These are phyloP conservation scores for Aureobasidium musti DNA, from an alignment of 2,329 filamentous ascomycete genomes.

Conservation along the genomic window DNA sequence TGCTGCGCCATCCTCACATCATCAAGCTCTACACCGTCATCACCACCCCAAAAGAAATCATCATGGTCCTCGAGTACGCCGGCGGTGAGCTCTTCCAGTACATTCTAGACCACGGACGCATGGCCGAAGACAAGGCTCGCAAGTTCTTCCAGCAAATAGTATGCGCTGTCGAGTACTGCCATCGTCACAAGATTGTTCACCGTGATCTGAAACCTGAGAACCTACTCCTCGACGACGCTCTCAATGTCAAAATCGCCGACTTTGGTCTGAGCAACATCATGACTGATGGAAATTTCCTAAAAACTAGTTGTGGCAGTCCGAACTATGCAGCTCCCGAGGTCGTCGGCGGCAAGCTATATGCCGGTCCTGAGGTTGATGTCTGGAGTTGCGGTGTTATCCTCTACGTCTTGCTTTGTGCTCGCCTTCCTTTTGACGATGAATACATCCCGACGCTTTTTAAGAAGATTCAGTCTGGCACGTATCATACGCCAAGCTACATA, in stretches of 20 bases:
- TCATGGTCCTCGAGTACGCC: slow-evolving; percentile 98
- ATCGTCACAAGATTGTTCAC: slow-evolving; percentile 98
- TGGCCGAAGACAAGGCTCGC: slow-evolving; percentile 88
- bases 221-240: slow-evolving; percentile 85
- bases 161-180: slow-evolving; percentile 97
- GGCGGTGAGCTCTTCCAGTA: slow-evolving; percentile 97
- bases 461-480: slow-evolving; percentile 94
- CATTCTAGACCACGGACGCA: slow-evolving; percentile 89
- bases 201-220: slow-evolving; percentile 98
- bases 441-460: slow-evolving; percentile 97
- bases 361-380: slow-evolving; percentile 95
- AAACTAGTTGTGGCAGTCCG: slow-evolving; percentile 96
- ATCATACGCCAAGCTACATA: slow-evolving; percentile 89
- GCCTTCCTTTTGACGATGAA: slow-evolving; percentile 94
- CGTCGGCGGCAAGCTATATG: slow-evolving; percentile 96
- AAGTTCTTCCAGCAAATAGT: slow-evolving; percentile 99
- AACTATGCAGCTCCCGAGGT: slow-evolving; percentile 99
- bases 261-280: slow-evolving; percentile 99
- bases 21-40: slow-evolving; percentile 99
- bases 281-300: slow-evolving; percentile 98
- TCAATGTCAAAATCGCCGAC: slow-evolving; percentile 99
- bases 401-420: slow-evolving; percentile 65
- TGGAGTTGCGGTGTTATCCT: slow-evolving; percentile 80
- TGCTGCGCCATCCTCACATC: slow-evolving; percentile 94
- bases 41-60: slow-evolving; percentile 89